Evolutionary conservation across 192 early-diverging fungal genomes (phyloP).

Genomic region (Backusella parvicylindrica): DNA sequence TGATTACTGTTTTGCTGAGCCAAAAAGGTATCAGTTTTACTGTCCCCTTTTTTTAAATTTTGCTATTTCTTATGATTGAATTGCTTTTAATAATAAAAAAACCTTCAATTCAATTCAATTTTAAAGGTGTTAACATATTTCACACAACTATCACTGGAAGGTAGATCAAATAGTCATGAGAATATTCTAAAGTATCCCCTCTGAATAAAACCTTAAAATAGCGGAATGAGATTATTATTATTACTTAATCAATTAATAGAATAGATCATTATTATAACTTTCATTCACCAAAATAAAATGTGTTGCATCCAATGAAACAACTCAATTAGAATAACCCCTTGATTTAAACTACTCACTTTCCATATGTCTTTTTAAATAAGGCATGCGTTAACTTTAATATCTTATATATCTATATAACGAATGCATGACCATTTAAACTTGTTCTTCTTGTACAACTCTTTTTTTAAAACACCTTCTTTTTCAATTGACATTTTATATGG

Average conservation of each 20-base stretch:
- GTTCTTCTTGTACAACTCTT: background rate
- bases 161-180: background rate
- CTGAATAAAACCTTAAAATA: too few species aligned
- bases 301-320: background rate
- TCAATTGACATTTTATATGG: slow-evolving; percentile 1
- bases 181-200: background rate
- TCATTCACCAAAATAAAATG: background rate
- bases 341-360: background rate
- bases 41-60: too few species aligned
- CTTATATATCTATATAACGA: background rate
- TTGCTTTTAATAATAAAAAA: too few species aligned
- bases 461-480: slow-evolving; percentile 3
- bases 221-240: background rate
- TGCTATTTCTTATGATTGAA: too few species aligned
- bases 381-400: background rate
- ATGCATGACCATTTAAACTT: background rate
- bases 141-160: background rate
- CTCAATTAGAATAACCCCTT: background rate
- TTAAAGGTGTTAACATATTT: background rate
- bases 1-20: too few species aligned
- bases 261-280: background rate
- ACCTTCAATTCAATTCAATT: background rate
- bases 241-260: background rate
- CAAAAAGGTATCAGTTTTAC: too few species aligned
- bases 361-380: background rate